Percentiles rank a stretch among this genome's conserved stretches.
phyloP scores from a whole-genome alignment of 192 early-diverging fungal genomes.

The Obelidium mucronatum region DNA sequence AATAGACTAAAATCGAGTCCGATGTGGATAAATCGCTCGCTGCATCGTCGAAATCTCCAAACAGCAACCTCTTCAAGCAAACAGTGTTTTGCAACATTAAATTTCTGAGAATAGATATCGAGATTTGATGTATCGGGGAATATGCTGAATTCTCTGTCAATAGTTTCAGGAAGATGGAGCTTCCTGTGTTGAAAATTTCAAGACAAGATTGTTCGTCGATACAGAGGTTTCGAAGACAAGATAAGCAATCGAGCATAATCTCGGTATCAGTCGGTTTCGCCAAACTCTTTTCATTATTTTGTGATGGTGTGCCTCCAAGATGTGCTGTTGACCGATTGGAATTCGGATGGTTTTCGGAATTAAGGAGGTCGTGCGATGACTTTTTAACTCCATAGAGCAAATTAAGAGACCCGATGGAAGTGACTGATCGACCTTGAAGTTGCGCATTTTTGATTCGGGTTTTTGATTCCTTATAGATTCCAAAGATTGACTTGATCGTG shows the following conservation, averaged over 20 bases:
- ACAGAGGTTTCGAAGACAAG: slow-evolving; percentile 29
- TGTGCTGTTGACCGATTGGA: not conserved
- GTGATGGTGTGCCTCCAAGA: not conserved
- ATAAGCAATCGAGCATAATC: not conserved
- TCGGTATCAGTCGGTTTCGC: slow-evolving; percentile 5
- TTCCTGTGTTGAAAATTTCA: not conserved
- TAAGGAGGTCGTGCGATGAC: too few relatives aligned
- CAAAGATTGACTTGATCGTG: slow-evolving; percentile 11
- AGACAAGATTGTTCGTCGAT: slow-evolving; percentile 20
- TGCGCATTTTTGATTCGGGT: not conserved
- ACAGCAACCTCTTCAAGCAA: not conserved
- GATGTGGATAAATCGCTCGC: not conserved
- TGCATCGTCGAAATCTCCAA: not conserved
- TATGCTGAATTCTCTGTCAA: not conserved
- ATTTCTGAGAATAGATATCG: slow-evolving; percentile 26
- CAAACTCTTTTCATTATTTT: not conserved
- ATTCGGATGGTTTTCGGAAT: not conserved
- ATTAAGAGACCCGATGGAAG: not conserved
- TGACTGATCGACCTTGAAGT: not conserved
- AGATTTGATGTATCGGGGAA: not conserved
- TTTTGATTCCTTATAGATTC: not conserved
- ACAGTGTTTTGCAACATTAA: slow-evolving; percentile 5
- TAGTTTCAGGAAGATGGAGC: not conserved
- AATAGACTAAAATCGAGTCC: not conserved
- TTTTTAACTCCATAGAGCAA: too few relatives aligned